Conservation (phyloP, 805 yeast species). For the Candida palmyrensis region DNA sequence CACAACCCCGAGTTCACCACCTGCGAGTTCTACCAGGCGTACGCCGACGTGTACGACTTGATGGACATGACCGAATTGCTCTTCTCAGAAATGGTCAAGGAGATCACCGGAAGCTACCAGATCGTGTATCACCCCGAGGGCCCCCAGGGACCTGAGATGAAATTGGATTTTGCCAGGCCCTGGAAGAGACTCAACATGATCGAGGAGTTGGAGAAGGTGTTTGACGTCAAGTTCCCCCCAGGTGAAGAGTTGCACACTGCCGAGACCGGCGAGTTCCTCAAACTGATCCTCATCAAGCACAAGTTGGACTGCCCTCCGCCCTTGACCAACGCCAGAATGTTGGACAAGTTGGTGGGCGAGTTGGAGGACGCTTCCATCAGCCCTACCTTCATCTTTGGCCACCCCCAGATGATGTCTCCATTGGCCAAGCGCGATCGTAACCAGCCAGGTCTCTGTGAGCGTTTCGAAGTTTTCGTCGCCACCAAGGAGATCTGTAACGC, state of each 20-base stretch:
- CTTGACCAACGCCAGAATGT: slow-evolving; percentile 96
- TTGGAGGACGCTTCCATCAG: slow-evolving; percentile 90
- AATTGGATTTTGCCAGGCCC: slow-evolving; percentile 88
- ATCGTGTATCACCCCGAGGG: slow-evolving; percentile 91
- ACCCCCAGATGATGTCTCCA: slow-evolving; percentile 99
- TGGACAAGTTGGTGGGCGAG: slow-evolving; percentile 96
- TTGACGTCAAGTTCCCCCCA: slow-evolving; percentile 86
- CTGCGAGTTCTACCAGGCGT: slow-evolving; percentile 97
- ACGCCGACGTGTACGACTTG: slow-evolving; percentile 93
- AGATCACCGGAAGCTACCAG: slow-evolving; percentile 84
- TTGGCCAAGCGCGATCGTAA: slow-evolving; percentile 94
- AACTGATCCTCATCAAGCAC: slow-evolving; percentile 69
- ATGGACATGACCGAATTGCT: slow-evolving; percentile 92
- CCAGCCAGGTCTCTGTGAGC: slow-evolving; percentile 92
- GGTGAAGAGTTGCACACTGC: slow-evolving; percentile 92
- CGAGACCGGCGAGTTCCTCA: slow-evolving; percentile 89
- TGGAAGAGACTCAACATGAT: slow-evolving; percentile 99
- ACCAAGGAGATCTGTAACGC: slow-evolving; percentile 98
- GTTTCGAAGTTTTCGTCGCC: slow-evolving; percentile 97
- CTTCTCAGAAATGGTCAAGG: slow-evolving; percentile 96
- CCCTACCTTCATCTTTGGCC: slow-evolving; percentile 98
- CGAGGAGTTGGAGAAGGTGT: slow-evolving; percentile 85
- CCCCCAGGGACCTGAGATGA: slow-evolving; percentile 73
- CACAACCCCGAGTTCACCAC: slow-evolving; percentile 99
- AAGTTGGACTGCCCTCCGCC: slow-evolving; percentile 89